phyloP scores from a whole-genome alignment of 768 basidiomycete genomes.

The Boletus huronensis region DNA sequence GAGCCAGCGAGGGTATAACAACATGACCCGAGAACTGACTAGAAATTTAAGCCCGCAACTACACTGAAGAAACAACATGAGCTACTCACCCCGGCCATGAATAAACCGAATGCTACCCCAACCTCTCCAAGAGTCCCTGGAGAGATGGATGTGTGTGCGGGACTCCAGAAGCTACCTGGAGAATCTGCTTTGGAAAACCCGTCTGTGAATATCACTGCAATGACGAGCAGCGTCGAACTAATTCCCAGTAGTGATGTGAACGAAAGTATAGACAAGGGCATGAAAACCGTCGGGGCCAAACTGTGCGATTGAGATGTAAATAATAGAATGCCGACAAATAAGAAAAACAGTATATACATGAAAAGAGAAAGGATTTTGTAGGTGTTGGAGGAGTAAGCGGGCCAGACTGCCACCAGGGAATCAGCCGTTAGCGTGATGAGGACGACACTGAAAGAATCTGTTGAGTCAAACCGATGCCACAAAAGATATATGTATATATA shows the following conservation, averaged over 20 bases:
- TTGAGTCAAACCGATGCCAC: neutral
- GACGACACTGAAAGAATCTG: conserved; percentile 54
- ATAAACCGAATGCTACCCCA: conserved; percentile 80
- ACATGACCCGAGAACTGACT: conserved; percentile 85
- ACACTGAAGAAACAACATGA: neutral
- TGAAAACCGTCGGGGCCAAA: conserved; percentile 77
- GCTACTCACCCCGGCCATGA: conserved; percentile 80
- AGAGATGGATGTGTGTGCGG: conserved; percentile 62
- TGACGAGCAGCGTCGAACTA: conserved; percentile 69
- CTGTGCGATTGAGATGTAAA: conserved; percentile 36
- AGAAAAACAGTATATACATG: conserved; percentile 47
- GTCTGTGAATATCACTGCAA: conserved; percentile 77
- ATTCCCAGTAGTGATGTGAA: conserved; percentile 87
- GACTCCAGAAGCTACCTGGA: conserved; percentile 80
- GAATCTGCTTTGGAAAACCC: conserved; percentile 67
- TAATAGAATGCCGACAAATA: neutral
- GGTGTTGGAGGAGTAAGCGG: conserved; percentile 57
- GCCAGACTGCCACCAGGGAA: conserved; percentile 71
- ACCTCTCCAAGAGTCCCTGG: conserved; percentile 54
- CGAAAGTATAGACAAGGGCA: conserved; percentile 83
- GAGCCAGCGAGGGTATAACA: conserved; percentile 83
- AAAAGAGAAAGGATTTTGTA: conserved; percentile 76
- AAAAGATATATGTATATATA: conserved; percentile 27
- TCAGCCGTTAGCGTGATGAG: conserved; percentile 90
- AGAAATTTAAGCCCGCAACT: neutral